Base-by-base conservation (phyloP, 371 early-diverging fungal species). In the Batrachochytrium dendrobatidis region DNA sequence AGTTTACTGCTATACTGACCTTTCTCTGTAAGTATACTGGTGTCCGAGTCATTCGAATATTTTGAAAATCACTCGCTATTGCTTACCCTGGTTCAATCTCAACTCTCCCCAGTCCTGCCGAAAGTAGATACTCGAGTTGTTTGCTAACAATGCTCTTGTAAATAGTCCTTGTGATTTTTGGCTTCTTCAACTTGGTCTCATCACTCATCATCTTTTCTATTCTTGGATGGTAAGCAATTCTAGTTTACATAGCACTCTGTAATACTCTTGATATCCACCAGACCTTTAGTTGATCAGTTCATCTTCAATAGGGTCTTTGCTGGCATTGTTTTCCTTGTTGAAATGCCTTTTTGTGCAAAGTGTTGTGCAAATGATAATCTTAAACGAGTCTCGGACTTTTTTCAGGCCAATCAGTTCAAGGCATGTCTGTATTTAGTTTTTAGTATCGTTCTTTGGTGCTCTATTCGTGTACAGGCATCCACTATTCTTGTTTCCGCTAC, bases 381-480 rank as follows among this genome's bases (percentile, higher is more conserved):
- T 5, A 3, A 3, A 26, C 46, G 46, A 20, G 12, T 45, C 5
- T 45, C 46, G 3, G 24, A 26, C 46, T 45, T 45, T 26, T 45
- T 45, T 26, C 46, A 45, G 46, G 46, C 46, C 5, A 45, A 45
- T 26, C 46, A 45, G 46, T 45, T 45, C 46, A 45, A 45, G 46
- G 46, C 46, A 26, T 7, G 7, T 5, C 46, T 45, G 3, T 45
- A 45, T 45, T 26, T 45, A 26, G 46, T 45, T 26, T 12, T 45
- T 45, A 3, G 24, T 26, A 12, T 45, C 46, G 26, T 45, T 26
- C 20, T 45, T 5, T 45, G 46, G 46, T 26, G 20, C 5, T 45
- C 46, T 20, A 45, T 26, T 26, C 46, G 46, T 26, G 46, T 45
- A 5, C 24, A 5, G 5, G 26, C 3, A 5, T 45, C 46, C 24